phyloP scores from a whole-genome alignment of 2,329 filamentous ascomycete genomes.

The Xylariaceae sp. region DNA sequence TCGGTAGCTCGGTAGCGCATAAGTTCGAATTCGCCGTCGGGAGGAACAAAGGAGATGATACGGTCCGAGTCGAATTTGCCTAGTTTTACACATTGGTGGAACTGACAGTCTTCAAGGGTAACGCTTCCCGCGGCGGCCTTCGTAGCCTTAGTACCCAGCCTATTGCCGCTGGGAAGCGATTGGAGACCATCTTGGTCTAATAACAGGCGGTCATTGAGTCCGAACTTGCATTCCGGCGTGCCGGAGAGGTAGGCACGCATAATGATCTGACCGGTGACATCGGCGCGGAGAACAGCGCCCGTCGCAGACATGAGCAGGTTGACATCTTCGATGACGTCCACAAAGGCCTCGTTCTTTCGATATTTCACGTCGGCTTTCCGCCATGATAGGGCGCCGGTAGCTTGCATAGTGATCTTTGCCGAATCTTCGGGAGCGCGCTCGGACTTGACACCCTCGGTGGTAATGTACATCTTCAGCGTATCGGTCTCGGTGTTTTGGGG shows the following conservation, averaged over 20 bases:
- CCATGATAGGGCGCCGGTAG: conserved; percentile 94
- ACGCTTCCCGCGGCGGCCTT: conserved; percentile 94
- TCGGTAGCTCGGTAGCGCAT: conserved; percentile 98
- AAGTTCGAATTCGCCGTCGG: conserved; percentile 95
- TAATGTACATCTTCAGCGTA: conserved; percentile 99
- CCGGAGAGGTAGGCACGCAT: conserved; percentile 98
- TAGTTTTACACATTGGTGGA: conserved; percentile 97
- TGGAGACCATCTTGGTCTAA: conserved; percentile 70
- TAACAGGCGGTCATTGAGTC: conserved; percentile 88
- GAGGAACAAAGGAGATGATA: conserved; percentile 94
- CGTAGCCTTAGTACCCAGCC: conserved; percentile 78
- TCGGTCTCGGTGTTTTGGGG: conserved; percentile 98
- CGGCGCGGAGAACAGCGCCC: conserved; percentile 86
- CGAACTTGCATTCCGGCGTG: conserved; percentile 98
- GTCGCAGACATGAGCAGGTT: conserved; percentile 99
- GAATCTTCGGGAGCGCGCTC: conserved; percentile 83
- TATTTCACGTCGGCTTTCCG: conserved; percentile 96
- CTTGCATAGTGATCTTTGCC: conserved; percentile 98
- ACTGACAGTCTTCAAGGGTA: conserved; percentile 94
- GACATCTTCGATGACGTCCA: conserved; percentile 98
- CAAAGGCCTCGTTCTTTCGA: conserved; percentile 98
- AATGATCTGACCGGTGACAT: conserved; percentile 94
- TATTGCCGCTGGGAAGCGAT: conserved; percentile 66
- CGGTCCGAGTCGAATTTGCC: conserved; percentile 95
- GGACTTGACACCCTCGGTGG: conserved; percentile 95